Percentiles rank a stretch among this genome's conserved stretches.
Evolutionary conservation across 495 filamentous ascomycete genomes (phyloP).

Genomic region (Pyronema omphalodes): DNA sequence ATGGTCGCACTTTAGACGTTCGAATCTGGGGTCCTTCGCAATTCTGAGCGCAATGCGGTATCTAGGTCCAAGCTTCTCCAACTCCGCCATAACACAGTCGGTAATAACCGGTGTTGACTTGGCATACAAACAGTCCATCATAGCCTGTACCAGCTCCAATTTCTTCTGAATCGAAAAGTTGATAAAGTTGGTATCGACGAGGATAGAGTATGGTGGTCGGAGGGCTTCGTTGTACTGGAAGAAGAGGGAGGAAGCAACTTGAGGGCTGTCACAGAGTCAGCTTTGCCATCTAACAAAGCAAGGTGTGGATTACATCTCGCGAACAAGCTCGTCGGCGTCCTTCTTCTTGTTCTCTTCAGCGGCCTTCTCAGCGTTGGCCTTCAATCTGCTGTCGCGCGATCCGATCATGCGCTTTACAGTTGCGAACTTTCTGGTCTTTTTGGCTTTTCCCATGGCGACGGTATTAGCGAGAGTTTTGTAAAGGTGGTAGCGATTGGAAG

Average conservation of each 20-base stretch:
- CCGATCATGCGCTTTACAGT: constrained; percentile 44
- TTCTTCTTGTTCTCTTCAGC: constrained; percentile 38
- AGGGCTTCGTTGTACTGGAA: constrained; percentile 87
- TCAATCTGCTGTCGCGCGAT: constrained; percentile 41
- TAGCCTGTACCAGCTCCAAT: constrained; percentile 62
- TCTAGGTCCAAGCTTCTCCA: constrained; percentile 80
- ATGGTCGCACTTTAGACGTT: constrained; percentile 69
- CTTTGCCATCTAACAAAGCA: background rate
- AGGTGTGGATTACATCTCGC: constrained; percentile 38
- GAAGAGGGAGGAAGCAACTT: constrained; percentile 76
- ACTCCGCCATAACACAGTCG: constrained; percentile 55
- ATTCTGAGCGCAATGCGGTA: constrained; percentile 79
- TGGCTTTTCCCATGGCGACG: constrained; percentile 40
- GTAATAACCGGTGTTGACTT: constrained; percentile 53
- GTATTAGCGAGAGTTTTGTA: background rate
- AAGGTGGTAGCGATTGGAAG: too few species aligned
- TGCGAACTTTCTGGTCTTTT: constrained; percentile 48
- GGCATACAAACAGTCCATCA: constrained; percentile 68
- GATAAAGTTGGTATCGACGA: constrained; percentile 87
- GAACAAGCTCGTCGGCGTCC: constrained; percentile 34
- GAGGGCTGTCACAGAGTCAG: constrained; percentile 30
- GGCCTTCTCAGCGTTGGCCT: constrained; percentile 35
- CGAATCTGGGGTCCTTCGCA: constrained; percentile 81
- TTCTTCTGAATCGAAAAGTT: constrained; percentile 81
- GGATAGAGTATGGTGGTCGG: constrained; percentile 69